Evolutionary conservation across 192 early-diverging fungal species (phyloP).

Genomic region (Coemansia brasiliensis): DNA sequence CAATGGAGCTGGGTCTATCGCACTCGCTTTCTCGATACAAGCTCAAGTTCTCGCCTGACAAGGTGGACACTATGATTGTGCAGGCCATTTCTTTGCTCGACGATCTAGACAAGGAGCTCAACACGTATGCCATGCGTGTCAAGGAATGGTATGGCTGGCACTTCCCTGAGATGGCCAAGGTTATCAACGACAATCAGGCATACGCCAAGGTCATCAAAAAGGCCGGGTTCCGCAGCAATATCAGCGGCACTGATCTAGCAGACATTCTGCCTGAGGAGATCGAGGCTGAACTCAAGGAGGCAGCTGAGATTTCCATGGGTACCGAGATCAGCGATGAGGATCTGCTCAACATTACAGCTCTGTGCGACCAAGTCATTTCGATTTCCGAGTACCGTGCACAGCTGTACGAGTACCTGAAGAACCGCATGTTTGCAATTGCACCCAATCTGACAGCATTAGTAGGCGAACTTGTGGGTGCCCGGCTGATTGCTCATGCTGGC

Average conservation of each 20-base stretch:
- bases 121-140: conserved; percentile 95
- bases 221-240: conserved; percentile 89
- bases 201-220: conserved; percentile 87
- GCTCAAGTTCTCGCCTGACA: conserved; percentile 99
- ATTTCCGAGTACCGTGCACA: conserved; percentile 93
- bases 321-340: conserved; percentile 97
- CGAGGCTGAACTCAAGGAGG: conserved; percentile 90
- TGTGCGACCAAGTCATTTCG: conserved; percentile 95
- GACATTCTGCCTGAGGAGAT: conserved; percentile 89
- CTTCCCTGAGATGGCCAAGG: conserved; percentile 98
- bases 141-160: conserved; percentile 99
- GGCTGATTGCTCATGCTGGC: conserved; percentile 97
- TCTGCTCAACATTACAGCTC: conserved; percentile 89
- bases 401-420: conserved; percentile 96
- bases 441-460: conserved; percentile 92
- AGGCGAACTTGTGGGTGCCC: conserved; percentile 97
- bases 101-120: conserved; percentile 99
- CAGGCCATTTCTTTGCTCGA: conserved; percentile 97
- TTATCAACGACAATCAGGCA: conserved; percentile 92
- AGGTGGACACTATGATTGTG: conserved; percentile 99
- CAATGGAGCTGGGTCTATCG: conserved; percentile 97
- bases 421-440: conserved; percentile 91
- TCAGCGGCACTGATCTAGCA: conserved; percentile 73
- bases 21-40: conserved; percentile 99
- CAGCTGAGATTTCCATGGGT: conserved; percentile 98